Base-by-base conservation (phyloP, 2,329 filamentous ascomycete species). In the Fusarium brevicatenulatum region DNA sequence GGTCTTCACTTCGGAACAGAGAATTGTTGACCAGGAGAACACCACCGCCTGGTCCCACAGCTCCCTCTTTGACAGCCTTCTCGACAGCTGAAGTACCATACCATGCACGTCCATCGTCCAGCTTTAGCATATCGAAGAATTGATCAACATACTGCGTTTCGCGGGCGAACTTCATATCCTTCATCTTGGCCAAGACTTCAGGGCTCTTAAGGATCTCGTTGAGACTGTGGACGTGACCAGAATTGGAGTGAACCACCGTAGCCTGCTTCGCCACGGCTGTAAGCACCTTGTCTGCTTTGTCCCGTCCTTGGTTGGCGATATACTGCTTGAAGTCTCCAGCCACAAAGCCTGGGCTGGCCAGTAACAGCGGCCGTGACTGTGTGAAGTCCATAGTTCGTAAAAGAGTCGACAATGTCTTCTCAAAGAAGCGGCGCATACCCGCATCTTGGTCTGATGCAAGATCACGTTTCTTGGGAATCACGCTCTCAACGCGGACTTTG, bases 341-440 rank as follows among this genome's bases (percentile, higher is more conserved):
- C 11, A 93, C 91, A 80, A 97, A 99, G 1, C 95, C 96, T 0
- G 96, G 95, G 68, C 93, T 95, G 3, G 95, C 96, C 5, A 99
- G 86, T 25, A 99, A 85, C 18, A 98, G 84, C 0, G 95, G 94
- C 21, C 91, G 88, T 23, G 90, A 88, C 57, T 87, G 85, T 21
- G 85, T 83, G 71, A 97, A 92, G 79, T 97, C 94, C 78, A 97
- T 88, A 66, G 93, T 91, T 32, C 94, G 89, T 5, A 93, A 84
- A 18, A 98, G 86, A 0, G 93, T 94, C 40, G 92, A 87, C 40
- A 97, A 86, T 1, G 91, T 91, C 68, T 91, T 92, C 36, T 92
- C 89, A 83, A 91, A 98, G 85, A 98, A 98, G 44, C 78, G 76
- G 37, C 88, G 86, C 83, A 95, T 87, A 9, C 91, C 92, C 80